phyloP scores from a whole-genome alignment of 257 asterid species.

The Gentiana dahurica region DNA sequence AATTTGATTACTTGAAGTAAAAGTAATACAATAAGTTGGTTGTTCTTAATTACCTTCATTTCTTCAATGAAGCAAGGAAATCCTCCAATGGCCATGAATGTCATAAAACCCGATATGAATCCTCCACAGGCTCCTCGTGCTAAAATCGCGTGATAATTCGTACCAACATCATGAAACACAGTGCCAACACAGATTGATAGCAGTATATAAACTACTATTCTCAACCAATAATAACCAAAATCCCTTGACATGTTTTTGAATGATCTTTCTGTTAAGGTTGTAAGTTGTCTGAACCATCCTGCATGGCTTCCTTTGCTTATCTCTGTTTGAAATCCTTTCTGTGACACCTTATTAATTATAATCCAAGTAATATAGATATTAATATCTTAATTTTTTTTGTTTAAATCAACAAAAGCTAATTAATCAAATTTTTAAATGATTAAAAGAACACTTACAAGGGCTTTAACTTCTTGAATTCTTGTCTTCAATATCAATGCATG shows the following conservation, averaged over 20 bases:
- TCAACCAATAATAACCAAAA: constrained; percentile 83
- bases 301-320: constrained; percentile 52
- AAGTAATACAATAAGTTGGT: not conserved
- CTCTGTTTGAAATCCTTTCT: constrained; percentile 31
- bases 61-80: constrained; percentile 96
- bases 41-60: constrained; percentile 45
- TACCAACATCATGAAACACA: constrained; percentile 60
- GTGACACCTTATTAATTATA: constrained; percentile 7
- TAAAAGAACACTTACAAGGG: constrained; percentile 29
- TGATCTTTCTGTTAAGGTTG: constrained; percentile 60
- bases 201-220: constrained; percentile 45
- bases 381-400: not conserved
- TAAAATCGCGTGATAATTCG: constrained; percentile 35
- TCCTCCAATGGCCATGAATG: constrained; percentile 94
- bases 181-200: constrained; percentile 68
- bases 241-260: constrained; percentile 71
- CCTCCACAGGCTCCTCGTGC: constrained; percentile 91
- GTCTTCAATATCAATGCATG: constrained; percentile 25
- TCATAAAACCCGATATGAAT: constrained; percentile 81
- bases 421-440: not conserved
- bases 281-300: constrained; percentile 51
- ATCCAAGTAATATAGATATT: too few species aligned
- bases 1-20: too few species aligned
- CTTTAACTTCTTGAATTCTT: constrained; percentile 32
- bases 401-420: not conserved